Conservation (phyloP, 345 rosid genomes). For the Limnanthes douglasii region DNA sequence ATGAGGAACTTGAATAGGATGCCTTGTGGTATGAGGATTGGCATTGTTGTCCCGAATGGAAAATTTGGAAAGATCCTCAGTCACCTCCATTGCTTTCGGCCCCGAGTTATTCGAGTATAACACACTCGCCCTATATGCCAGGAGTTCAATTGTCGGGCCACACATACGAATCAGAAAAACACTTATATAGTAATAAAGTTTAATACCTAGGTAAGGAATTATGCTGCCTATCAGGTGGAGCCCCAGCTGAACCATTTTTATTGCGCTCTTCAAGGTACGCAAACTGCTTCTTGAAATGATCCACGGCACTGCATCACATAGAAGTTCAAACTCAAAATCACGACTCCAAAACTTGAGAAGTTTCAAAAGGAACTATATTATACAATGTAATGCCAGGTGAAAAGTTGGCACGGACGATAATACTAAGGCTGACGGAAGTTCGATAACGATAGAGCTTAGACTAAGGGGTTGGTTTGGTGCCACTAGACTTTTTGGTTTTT, state of each 20-base stretch:
- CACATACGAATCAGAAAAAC: neutral
- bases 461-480: no score
- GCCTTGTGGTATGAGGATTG: slow-evolving; percentile 54
- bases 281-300: slow-evolving; percentile 95
- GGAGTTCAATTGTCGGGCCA: no score
- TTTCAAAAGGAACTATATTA: no score
- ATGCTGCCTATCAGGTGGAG: slow-evolving; percentile 89
- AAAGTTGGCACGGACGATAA: no score
- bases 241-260: slow-evolving; percentile 62
- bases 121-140: slow-evolving; percentile 62
- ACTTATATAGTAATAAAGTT: neutral
- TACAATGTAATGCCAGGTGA: no score
- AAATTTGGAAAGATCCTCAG: slow-evolving; percentile 69
- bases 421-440: no score
- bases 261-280: slow-evolving; percentile 93
- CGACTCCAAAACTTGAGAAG: no score
- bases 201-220: slow-evolving; percentile 89
- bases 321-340: neutral
- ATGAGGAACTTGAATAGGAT: slow-evolving; percentile 77
- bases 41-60: slow-evolving; percentile 58
- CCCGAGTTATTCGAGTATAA: slow-evolving; percentile 51
- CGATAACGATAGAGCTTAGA: no score
- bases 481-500: no score
- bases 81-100: slow-evolving; percentile 43
- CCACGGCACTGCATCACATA: slow-evolving; percentile 65